Base-by-base conservation (phyloP, 352 stramenopile species). In the Phytopythium mirpurense region DNA sequence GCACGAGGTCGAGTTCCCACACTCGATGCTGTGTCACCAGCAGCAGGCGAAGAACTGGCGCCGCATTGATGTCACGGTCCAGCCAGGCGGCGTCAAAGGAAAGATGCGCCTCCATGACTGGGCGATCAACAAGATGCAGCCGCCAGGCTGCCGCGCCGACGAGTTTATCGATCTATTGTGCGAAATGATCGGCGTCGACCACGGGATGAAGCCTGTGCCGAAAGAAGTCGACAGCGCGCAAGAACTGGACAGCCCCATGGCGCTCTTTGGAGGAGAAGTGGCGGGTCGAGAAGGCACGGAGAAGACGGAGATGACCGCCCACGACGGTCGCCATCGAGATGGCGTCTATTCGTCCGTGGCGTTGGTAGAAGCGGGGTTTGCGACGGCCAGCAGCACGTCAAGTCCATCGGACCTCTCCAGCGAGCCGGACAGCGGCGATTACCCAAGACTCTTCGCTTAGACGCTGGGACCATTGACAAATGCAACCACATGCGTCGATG, bases 21-120 rank as follows among this genome's bases (percentile, higher is more conserved):
- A 74, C 27, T 69, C 76, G 15, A 79, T 92, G 65, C 67, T 92
- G 26, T 62, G 60, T n/a, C 64, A 48, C 37, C 59, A 85, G 45
- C 77, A 88, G 48, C 54, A 68, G 0, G 61, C 72, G 8, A 56
- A 90, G 45, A 59, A 63, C 1, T 90, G 78, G 78, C 65, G 78
- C 43, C 74, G 82, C 6, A 75, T 90, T 56, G 74, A 90, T 36
- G 60, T 90, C 18, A 72, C 75, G 18, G 77, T 93, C 41, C 66
- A 88, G 45, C 74, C 73, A 8, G 66, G 63, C 21, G 75, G 77
- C 7, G 59, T 90, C 42, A 87, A 86, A 54, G 79, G 77, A 16
- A 85, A 88, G 40, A 56, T 87, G 54, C 72, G 74, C 11, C 68
- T 92, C n/a, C 82, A 92, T 48, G 79, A 88, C 67, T 92, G 82